Conservation (phyloP, 768 basidiomycete genomes). For the Lentinula sp. region DNA sequence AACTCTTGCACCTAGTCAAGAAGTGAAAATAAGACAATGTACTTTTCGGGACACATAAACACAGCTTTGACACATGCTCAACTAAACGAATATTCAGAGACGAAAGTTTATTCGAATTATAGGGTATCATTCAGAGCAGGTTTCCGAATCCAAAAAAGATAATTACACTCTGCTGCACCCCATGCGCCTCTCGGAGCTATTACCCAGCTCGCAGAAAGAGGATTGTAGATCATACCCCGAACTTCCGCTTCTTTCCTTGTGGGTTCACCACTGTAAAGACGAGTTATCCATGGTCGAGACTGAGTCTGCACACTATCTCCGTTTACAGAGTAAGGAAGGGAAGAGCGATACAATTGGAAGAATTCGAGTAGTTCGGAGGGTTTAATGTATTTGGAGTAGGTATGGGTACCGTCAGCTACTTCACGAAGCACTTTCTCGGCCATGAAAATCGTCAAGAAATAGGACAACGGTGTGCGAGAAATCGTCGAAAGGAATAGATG, state of each 20-base stretch:
- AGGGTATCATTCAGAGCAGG: constrained; percentile 25
- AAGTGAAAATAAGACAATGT: neutral
- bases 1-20: neutral
- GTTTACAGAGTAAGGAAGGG: constrained; percentile 4
- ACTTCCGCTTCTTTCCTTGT: constrained; percentile 68
- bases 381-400: constrained; percentile 84
- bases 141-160: constrained; percentile 84
- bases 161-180: constrained; percentile 56
- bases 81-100: too few species aligned
- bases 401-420: constrained; percentile 87
- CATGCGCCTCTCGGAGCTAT: constrained; percentile 56
- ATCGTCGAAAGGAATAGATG: constrained; percentile 95
- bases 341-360: constrained; percentile 55
- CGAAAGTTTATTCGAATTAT: neutral
- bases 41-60: neutral
- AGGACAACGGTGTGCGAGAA: constrained; percentile 75
- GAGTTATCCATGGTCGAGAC: constrained; percentile 54
- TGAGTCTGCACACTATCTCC: neutral
- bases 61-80: neutral
- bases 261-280: constrained; percentile 40
- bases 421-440: constrained; percentile 80
- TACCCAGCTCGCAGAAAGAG: constrained; percentile 62
- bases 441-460: constrained; percentile 62
- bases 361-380: constrained; percentile 80
- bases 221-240: constrained; percentile 74